A percentile compares a stretch with the other conserved stretches of the same genome.
Conservation (phyloP, 2,329 filamentous ascomycete species). For the Rosellinia necatrix region DNA sequence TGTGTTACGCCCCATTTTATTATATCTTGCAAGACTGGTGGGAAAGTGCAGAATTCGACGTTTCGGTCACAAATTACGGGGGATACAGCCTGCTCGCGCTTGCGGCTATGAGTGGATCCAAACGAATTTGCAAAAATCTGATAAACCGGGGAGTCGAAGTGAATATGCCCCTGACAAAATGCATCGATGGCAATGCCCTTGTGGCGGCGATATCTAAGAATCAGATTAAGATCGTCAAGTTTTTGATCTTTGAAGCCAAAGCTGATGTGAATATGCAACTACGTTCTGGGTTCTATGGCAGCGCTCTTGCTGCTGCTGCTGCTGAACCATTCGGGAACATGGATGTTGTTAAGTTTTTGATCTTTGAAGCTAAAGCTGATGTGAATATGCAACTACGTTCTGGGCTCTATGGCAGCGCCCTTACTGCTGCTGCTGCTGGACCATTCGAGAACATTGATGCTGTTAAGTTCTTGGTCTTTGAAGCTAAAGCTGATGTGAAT, state of each 20-base stretch:
- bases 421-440: background rate
- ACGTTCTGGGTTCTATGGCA: background rate
- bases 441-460: background rate
- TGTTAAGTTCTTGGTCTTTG: background rate
- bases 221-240: background rate
- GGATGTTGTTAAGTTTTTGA: too few species aligned
- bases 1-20: constrained; percentile 7
- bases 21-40: constrained; percentile 13
- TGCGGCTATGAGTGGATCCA: background rate
- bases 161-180: background rate
- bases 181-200: background rate
- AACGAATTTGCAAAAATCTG: constrained; percentile 7
- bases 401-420: background rate
- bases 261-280: background rate
- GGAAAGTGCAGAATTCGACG: background rate
- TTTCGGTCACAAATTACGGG: background rate
- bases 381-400: background rate
- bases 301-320: background rate
- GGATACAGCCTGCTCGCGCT: background rate
- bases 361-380: too few species aligned
- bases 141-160: background rate
- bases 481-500: constrained; percentile 5
- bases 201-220: background rate
- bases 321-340: too few species aligned
- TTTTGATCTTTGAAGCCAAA: background rate